Conservation (phyloP, 495 filamentous ascomycete species). For the Talaromyces trachyspermus region DNA sequence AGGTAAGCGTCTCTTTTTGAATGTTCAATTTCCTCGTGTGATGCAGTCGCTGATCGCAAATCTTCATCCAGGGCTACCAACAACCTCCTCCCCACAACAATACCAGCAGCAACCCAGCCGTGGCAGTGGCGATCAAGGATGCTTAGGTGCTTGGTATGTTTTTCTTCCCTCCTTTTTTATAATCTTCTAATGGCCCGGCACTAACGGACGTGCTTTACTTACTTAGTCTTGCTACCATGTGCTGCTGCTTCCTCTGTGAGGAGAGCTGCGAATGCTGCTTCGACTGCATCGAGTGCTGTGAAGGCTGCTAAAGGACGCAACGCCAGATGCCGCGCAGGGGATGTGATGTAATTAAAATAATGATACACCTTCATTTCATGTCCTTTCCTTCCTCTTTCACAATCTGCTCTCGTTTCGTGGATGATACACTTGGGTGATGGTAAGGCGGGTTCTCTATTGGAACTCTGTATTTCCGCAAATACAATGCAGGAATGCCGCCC, state of each 20-base stretch:
- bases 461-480: neutral
- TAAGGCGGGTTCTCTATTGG: too few relatives aligned
- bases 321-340: neutral
- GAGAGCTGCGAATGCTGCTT: conserved; percentile 73
- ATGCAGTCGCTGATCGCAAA: too few relatives aligned
- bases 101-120: conserved; percentile 37
- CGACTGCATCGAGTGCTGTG: conserved; percentile 60
- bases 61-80: conserved; percentile 24
- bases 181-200: too few relatives aligned
- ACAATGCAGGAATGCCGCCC: too few relatives aligned
- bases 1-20: neutral
- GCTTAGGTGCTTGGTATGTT: conserved; percentile 53
- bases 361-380: neutral
- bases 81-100: conserved; percentile 46
- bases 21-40: neutral
- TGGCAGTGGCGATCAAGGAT: conserved; percentile 46
- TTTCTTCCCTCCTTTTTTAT: neutral
- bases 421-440: too few relatives aligned
- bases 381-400: too few relatives aligned
- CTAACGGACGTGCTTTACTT: neutral
- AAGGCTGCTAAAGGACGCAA: conserved; percentile 37
- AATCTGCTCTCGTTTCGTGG: too few relatives aligned
- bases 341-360: conserved; percentile 8
- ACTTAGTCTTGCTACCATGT: conserved; percentile 55
- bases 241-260: conserved; percentile 74